Conservation (phyloP, 2,329 filamentous ascomycete genomes). For the Calcarisporium arbuscula region DNA sequence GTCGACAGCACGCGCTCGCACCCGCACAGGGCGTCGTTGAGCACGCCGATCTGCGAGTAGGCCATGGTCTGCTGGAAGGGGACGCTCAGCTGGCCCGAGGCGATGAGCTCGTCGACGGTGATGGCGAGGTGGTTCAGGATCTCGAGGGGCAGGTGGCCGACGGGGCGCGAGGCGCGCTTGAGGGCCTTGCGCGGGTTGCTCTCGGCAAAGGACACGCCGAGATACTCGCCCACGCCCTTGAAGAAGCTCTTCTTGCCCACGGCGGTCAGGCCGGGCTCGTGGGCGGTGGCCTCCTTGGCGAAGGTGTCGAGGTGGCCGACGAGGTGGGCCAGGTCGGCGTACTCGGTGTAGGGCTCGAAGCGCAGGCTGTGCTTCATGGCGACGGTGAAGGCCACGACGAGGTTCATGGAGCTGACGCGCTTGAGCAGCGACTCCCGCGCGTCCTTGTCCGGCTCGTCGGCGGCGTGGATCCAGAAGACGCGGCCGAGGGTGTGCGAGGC, state of each 20-base stretch:
- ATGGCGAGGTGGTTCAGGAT: conserved; percentile 66
- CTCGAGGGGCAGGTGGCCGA: conserved; percentile 80
- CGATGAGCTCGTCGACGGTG: conserved; percentile 57
- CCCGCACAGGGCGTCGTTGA: conserved; percentile 68
- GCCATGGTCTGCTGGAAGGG: conserved; percentile 55
- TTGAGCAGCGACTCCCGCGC: conserved; percentile 62
- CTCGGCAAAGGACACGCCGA: conserved; percentile 69
- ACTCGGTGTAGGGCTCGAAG: conserved; percentile 74
- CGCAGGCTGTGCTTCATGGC: conserved; percentile 76
- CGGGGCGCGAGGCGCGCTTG: conserved; percentile 64
- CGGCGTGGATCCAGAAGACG: conserved; percentile 77
- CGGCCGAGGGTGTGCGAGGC: conserved; percentile 65
- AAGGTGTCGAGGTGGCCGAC: conserved; percentile 71
- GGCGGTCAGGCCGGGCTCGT: conserved; percentile 23
- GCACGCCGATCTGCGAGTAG: conserved; percentile 52
- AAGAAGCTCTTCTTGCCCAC: conserved; percentile 43
- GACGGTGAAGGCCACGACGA: conserved; percentile 71
- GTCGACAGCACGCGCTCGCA: conserved; percentile 77
- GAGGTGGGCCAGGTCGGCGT: conserved; percentile 65
- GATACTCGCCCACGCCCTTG: conserved; percentile 63
- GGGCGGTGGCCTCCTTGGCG: conserved; percentile 48
- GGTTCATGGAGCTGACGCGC: conserved; percentile 70
- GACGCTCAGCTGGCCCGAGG: conserved; percentile 47
- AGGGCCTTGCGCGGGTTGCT: conserved; percentile 73
- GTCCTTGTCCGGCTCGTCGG: conserved; percentile 39